Evolutionary conservation across 768 basidiomycete species (phyloP).

Genomic region (Suillus decipiens): DNA sequence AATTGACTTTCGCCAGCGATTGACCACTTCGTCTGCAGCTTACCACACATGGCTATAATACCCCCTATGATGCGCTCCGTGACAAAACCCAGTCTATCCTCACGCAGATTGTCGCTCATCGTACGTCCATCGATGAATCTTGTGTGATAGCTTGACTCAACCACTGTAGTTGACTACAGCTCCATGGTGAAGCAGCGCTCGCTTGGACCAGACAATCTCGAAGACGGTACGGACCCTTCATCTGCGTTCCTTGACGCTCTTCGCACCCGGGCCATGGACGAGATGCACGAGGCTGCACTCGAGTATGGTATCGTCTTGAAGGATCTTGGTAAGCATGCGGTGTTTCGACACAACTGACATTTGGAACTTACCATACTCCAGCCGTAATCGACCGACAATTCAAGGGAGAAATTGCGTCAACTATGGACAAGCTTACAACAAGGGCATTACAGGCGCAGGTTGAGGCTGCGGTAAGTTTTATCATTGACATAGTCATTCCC

Average conservation of each 20-base stretch:
- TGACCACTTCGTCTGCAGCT: constrained; percentile 50
- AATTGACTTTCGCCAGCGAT: constrained; percentile 33
- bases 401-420: constrained; percentile 83
- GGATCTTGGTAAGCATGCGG: constrained; percentile 58
- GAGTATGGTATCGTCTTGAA: constrained; percentile 85
- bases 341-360: background rate
- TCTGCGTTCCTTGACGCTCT: constrained; percentile 83
- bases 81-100: constrained; percentile 89
- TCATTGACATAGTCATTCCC: background rate
- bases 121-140: constrained; percentile 48
- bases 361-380: constrained; percentile 27
- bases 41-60: constrained; percentile 81
- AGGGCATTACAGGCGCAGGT: constrained; percentile 86
- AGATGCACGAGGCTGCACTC: constrained; percentile 76
- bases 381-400: constrained; percentile 88
- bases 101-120: constrained; percentile 83
- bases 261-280: constrained; percentile 83
- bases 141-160: constrained; percentile 3
- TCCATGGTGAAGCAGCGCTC: constrained; percentile 80
- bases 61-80: constrained; percentile 73
- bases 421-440: constrained; percentile 85
- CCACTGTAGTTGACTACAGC: constrained; percentile 48
- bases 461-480: constrained; percentile 67
- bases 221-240: constrained; percentile 68
- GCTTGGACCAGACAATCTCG: constrained; percentile 71